Percentiles rank a stretch among this genome's conserved stretches.
phyloP scores from a whole-genome alignment of 148 eudicot genomes.

The Rhododendron ferrugineum region DNA sequence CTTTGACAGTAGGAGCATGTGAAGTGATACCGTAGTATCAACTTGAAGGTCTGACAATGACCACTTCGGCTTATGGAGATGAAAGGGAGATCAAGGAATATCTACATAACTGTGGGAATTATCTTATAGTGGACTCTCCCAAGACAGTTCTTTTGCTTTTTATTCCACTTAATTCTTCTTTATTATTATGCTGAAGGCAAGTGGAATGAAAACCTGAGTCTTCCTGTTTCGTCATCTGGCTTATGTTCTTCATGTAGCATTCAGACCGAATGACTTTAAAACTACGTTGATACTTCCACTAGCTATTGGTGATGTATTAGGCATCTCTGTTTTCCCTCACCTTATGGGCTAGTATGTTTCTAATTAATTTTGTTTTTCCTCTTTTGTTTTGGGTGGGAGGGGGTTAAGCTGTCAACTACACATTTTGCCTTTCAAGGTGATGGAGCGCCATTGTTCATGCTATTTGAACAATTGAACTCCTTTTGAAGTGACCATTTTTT shows the following conservation, averaged over 20 bases:
- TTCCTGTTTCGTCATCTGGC: no score
- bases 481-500: neutral
- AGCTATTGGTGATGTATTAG: no score
- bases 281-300: no score
- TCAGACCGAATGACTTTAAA: neutral
- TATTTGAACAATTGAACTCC: no score
- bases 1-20: neutral
- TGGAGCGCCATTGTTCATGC: neutral
- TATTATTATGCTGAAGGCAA: neutral
- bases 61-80: neutral
- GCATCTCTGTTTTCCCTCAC: neutral
- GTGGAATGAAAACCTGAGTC: neutral
- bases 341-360: neutral
- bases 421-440: neutral
- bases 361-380: no score
- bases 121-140: neutral
- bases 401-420: neutral
- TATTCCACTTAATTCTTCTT: neutral
- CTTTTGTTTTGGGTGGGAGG: no score
- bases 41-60: neutral
- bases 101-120: neutral
- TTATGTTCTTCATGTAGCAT: neutral
- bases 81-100: neutral
- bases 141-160: neutral
- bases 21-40: neutral